phyloP scores from a whole-genome alignment of 257 asterid species.

The Fraxinus anomala region DNA sequence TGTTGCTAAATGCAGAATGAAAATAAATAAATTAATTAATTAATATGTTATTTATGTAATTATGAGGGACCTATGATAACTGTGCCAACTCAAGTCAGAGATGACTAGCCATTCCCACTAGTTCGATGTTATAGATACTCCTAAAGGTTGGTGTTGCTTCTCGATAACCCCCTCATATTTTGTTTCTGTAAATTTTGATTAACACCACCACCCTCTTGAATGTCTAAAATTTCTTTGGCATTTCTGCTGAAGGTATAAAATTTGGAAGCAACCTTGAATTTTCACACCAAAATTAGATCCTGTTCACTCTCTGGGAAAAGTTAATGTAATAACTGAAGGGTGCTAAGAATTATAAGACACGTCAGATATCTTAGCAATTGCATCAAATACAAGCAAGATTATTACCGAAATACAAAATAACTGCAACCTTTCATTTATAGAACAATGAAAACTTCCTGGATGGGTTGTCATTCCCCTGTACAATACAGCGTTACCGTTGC shows the following conservation, averaged over 20 bases:
- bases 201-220: not conserved
- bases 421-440: slow-evolving; percentile 13
- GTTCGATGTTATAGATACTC: not conserved
- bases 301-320: not conserved
- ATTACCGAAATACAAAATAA: not conserved
- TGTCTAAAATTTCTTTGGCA: not conserved
- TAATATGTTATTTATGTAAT: not conserved
- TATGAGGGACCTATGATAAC: not conserved
- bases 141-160: not conserved
- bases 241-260: not conserved
- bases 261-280: not conserved
- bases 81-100: not conserved
- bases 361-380: not conserved
- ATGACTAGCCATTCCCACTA: not conserved
- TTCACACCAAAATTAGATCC: not conserved
- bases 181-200: not conserved
- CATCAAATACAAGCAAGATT: not conserved
- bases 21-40: no score
- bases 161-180: not conserved
- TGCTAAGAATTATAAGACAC: not conserved
- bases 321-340: not conserved
- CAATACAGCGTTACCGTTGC: not conserved
- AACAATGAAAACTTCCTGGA: slow-evolving; percentile 6
- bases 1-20: not conserved
- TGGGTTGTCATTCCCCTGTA: not conserved